Evolutionary conservation across 1,284 basidiomycete species (phyloP).

Genomic region (Xerocomus subilludens): DNA sequence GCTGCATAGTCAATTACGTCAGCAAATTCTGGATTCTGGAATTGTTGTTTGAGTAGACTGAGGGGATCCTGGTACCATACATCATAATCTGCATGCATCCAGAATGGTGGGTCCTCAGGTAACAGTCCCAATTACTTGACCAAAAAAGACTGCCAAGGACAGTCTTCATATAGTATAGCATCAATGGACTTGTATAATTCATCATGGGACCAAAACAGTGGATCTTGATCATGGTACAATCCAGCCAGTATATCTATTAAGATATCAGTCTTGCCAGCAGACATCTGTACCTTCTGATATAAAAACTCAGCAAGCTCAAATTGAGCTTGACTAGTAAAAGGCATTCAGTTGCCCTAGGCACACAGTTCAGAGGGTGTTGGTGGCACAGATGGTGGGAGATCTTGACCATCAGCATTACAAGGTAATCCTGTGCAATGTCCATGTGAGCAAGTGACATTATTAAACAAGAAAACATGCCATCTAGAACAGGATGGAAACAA

Average conservation of each 20-base stretch:
- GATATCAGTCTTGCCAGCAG: background rate
- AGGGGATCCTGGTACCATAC: conserved; percentile 4
- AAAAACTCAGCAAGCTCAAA: conserved; percentile 4
- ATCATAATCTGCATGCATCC: conserved; percentile 10
- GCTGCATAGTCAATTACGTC: background rate
- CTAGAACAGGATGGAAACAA: background rate
- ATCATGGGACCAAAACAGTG: background rate
- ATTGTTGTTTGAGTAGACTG: conserved; percentile 1
- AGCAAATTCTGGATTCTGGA: background rate
- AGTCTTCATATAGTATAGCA: conserved; percentile 3
- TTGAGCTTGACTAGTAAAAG: background rate
- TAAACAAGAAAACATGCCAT: no score
- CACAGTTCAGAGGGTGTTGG: background rate
- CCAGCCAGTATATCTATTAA: background rate
- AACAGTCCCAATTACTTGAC: conserved; percentile 2
- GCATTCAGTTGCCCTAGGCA: background rate
- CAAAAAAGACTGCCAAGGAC: conserved; percentile 9
- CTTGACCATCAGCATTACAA: background rate
- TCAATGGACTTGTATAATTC: background rate
- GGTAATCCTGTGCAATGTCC: background rate
- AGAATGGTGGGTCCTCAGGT: conserved; percentile 6
- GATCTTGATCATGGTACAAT: conserved; percentile 1
- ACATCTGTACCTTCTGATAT: conserved; percentile 3
- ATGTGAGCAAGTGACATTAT: no score
- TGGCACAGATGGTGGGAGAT: background rate